Base-by-base conservation (phyloP, 345 rosid genomes). In the Streptanthus diversifolius region DNA sequence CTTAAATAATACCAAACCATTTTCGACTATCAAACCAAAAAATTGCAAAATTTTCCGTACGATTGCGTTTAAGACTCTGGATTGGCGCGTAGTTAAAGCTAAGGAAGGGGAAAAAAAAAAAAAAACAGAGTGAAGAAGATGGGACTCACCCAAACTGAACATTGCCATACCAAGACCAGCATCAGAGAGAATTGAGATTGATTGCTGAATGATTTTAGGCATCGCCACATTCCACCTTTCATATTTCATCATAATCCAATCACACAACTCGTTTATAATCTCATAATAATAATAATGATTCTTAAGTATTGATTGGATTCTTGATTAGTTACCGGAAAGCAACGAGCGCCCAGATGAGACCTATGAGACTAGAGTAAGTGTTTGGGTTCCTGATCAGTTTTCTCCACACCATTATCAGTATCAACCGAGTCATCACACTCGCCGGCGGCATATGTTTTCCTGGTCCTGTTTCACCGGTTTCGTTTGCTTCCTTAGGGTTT, bases 141-240 rank as follows among this genome's bases (percentile, higher is more conserved):
- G 21, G 7, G 58, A 66, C 85, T 36, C 73, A 93, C 98, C 98
- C 32, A 93, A 92, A 81, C 98, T 90, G 65, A 93, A 93, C 98
- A 93, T 93, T 22, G 98, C 97, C 98, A 93, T 93, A 62, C 98
- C 98, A 10, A 93, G 96, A 60, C 98, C 97, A 18, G 98, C 96
- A 77, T 93, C 80, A 1, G 98, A 93, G 2, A 93, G 85, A 67
- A 93, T 93, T 2, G 95, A 40, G 45, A 93, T 93, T 0, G 98
- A 93, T 5, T 49, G 12, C 2, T 83, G 91, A 33, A 93, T 53
- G 13, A 93, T 90, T 0, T 88, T 89, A 14, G 98, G 98, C 98
- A 93, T 90, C 69, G 11, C 78, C 3, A 93, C 25, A 30, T 81
- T 22, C 95, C 93, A 93, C 67, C 78, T 74, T 40, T 52, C 59